phyloP scores from a whole-genome alignment of 805 yeast genomes.

The Candida arabinofermentans region DNA sequence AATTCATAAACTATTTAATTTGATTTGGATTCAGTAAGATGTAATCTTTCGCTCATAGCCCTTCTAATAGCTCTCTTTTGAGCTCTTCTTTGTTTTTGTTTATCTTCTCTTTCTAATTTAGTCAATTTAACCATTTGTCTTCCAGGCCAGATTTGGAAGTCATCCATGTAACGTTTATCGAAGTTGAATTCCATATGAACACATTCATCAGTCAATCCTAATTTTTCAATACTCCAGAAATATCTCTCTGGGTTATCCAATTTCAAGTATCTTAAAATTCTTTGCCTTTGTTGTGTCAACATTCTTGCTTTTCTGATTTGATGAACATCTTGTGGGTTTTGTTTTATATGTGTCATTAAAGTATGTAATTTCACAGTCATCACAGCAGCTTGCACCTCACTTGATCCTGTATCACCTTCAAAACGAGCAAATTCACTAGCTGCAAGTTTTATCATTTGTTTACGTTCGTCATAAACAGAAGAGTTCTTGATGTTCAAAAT shows the following conservation, averaged over 20 bases:
- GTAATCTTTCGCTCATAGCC: constrained; percentile 18
- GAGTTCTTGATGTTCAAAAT: constrained; percentile 74
- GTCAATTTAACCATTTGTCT: constrained; percentile 56
- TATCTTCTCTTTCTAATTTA: constrained; percentile 43
- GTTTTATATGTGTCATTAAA: constrained; percentile 67
- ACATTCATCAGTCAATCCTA: constrained; percentile 81
- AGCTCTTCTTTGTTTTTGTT: constrained; percentile 43
- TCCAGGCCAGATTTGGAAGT: constrained; percentile 75
- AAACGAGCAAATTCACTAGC: constrained; percentile 73
- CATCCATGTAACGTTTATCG: constrained; percentile 75
- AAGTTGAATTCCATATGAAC: constrained; percentile 77
- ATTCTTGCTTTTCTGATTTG: constrained; percentile 71
- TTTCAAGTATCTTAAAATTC: constrained; percentile 75
- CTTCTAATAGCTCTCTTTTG: constrained; percentile 38
- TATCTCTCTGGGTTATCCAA: constrained; percentile 76
- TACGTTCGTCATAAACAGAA: constrained; percentile 50
- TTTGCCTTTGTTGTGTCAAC: constrained; percentile 86
- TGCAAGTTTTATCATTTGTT: constrained; percentile 61
- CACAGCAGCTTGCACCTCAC: constrained; percentile 95
- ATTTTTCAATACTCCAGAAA: constrained; percentile 78
- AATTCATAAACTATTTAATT: neutral
- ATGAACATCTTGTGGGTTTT: constrained; percentile 67
- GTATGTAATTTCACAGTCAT: constrained; percentile 77
- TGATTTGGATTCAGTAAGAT: neutral
- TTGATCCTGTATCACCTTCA: constrained; percentile 90